Conservation (phyloP, 2,329 filamentous ascomycete species). For the Tolypocladium endophyticum region DNA sequence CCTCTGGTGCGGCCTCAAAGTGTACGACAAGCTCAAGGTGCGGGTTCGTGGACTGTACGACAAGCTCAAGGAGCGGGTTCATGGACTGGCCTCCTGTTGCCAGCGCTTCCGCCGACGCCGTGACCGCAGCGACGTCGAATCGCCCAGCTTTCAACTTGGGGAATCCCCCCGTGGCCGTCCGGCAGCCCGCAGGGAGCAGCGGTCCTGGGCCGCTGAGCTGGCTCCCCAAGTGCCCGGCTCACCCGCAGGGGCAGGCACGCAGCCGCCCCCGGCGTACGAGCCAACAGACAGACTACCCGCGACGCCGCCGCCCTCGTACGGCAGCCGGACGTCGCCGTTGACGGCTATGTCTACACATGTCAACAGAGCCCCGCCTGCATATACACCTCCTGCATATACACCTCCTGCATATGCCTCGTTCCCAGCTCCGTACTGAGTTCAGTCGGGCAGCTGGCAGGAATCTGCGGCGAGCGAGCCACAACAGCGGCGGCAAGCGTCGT, state of each 20-base stretch:
- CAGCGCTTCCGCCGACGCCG: background rate
- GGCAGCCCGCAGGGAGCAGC: background rate
- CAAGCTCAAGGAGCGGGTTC: background rate
- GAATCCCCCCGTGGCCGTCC: background rate
- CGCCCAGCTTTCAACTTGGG: background rate
- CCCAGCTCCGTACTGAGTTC: background rate
- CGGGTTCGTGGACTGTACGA: too few relatives aligned
- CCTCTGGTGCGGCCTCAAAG: too few relatives aligned
- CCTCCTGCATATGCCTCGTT: too few relatives aligned
- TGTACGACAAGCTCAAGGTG: too few relatives aligned
- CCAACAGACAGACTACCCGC: background rate
- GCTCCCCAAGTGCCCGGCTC: background rate
- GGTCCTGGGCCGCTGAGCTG: background rate
- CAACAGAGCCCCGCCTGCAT: too few relatives aligned
- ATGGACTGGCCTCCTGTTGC: background rate
- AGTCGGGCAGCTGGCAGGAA: background rate
- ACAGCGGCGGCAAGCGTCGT: background rate
- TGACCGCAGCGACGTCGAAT: background rate
- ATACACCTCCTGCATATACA: too few relatives aligned
- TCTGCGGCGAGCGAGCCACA: background rate
- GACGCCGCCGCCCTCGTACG: conserved; percentile 2
- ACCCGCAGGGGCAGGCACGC: background rate
- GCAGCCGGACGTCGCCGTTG: background rate
- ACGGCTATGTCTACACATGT: too few relatives aligned
- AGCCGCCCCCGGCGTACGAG: background rate